Conservation (phyloP, 495 filamentous ascomycete species). For the Aspergillus funiculosus region DNA sequence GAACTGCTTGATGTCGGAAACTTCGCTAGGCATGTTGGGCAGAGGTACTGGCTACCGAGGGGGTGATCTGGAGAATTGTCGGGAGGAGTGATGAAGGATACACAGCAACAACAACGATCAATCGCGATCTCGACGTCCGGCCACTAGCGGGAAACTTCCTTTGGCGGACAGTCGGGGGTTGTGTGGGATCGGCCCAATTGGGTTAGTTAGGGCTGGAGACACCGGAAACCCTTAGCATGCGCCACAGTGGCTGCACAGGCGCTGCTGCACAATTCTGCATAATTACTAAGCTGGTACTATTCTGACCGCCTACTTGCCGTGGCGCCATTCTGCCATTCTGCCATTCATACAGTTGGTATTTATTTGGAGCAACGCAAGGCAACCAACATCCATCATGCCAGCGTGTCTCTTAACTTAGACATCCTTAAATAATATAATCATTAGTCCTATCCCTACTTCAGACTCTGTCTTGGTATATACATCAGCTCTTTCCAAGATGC, state of each 20-base stretch:
- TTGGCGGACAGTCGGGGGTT: conserved; percentile 10
- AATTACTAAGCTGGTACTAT: neutral
- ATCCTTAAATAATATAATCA: neutral
- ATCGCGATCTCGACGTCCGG: conserved; percentile 19
- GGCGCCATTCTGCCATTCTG: no score
- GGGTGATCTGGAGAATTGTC: conserved; percentile 11
- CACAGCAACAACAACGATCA: conserved; percentile 6
- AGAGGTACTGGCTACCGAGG: conserved; percentile 15
- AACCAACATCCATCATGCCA: neutral
- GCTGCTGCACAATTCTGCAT: no score
- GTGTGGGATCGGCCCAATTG: conserved; percentile 16
- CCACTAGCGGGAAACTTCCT: no score
- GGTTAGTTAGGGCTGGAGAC: conserved; percentile 16
- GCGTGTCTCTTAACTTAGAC: neutral
- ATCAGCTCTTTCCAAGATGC: conserved; percentile 36
- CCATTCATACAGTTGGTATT: no score
- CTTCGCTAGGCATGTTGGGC: conserved; percentile 88
- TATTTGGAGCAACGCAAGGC: no score
- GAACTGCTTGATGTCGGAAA: conserved; percentile 99
- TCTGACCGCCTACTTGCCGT: neutral
- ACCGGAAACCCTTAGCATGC: conserved; percentile 16
- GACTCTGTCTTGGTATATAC: no score
- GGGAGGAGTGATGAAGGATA: conserved; percentile 12
- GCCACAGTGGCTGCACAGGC: conserved; percentile 13
- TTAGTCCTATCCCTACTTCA: no score